Evolutionary conservation across 164 flowering plant species (phyloP), one percentile per base, ranked within the genome.

Genomic region (Annona squamosa): DNA sequence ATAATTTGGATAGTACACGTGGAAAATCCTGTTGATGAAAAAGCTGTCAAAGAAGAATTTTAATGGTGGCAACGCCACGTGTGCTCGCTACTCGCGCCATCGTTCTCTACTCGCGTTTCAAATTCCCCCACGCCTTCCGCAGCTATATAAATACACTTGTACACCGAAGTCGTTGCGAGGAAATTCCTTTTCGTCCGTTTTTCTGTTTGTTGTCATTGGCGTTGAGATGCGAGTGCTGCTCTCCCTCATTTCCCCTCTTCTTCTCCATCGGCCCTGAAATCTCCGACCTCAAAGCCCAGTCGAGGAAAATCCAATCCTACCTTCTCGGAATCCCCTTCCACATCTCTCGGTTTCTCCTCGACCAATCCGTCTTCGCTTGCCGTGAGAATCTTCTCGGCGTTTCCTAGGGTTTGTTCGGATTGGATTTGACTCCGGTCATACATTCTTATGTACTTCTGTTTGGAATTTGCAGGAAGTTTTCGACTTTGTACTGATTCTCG

Each of bases 111-210:
- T 52, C 59, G 59, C 59, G 59, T 26, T 26, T 26, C 59, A 12
- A 52, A 52, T 52, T 16, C 2, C 59, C 59, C 13, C 13, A 10
- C 59, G 13, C 9, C 6, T 52, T 0, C 26, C 17, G 18, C 47
- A 0, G 5, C 37, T 48, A 45, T 69, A 4, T 48, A 69, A 69
- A 48, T 47, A 37, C 13, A 46, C 37, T 26, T 26, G 37, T 26
- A 26, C 37, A 26, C 48, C 56, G 57, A 67, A 37, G 75, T 80
- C 84, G 82, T 75, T 77, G 76, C 67, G 80, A 80, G 56, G 59
- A 10, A 26, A 5, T 3, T 77, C 85, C 75, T 70, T 76, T 66
- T 73, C 76, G 45, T 78, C 78, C 75, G 83, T 75, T 79, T 37
- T 74, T 78, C 84, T 74, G 81, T 79, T 85, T 76, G 13, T 7